Base-by-base conservation (phyloP, 306 rosid genomes). In the Amphicarpaea edgeworthii region DNA sequence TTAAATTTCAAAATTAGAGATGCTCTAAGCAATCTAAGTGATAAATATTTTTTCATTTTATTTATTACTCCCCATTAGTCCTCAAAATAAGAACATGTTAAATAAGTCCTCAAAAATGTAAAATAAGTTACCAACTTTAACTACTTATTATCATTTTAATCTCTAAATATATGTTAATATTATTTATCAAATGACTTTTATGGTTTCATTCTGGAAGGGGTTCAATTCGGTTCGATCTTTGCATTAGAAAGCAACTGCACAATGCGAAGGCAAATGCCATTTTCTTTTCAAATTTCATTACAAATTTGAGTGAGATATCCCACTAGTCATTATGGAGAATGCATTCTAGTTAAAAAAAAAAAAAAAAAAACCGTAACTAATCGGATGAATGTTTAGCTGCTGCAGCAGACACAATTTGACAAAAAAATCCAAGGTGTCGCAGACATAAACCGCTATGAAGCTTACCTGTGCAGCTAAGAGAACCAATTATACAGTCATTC, bases 401-500 rank as follows among this genome's bases (percentile, higher is more conserved):
- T 21, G 61, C 49, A 4, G 69, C 69, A 42, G 68, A 28, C 50
- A 64, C 51, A 65, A 15, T 58, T 32, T 16, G 49, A 7, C 50
- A 7, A 26, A 40, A 19, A 50, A 67, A 75, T 79, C 70, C 57
- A 49, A 70, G 61, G 60, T 37, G 47, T 72, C 34, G 37, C 73
- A 20, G 47, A 20, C 41, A 11, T 49, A 72, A 80, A 59, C 57
- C 71, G 75, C 54, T 70, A 68, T 37, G 38, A 77, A 37, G 75
- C 20, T 12, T 54, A 21, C 24, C 30, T 57, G 71, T 72, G 49
- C 59, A 67, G 75, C 60, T 9, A 70, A 76, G 72, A 59, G 46
- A 77, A 78, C 40, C 78, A 71, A 83, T 30, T 55, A 69, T 53
- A 83, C 54, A 58, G 43, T 64, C 63, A 20, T 21, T 73, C 50